Percentiles rank a stretch among this genome's conserved stretches.
phyloP scores from a whole-genome alignment of 306 rosid species.

The Dryas drummondii region DNA sequence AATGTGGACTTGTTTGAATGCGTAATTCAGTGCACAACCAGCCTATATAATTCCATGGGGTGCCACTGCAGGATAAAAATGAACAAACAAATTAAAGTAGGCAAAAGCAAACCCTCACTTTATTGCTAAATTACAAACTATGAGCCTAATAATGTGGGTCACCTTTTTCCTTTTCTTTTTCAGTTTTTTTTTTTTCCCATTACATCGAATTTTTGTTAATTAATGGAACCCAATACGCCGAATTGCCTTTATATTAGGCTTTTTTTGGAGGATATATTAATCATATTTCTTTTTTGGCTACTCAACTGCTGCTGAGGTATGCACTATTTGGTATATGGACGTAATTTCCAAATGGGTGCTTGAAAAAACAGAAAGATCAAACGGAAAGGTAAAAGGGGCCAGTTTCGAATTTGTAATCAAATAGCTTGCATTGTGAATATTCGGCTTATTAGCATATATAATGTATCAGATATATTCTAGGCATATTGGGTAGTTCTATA shows the following conservation, averaged over 20 bases:
- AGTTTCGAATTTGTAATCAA: not conserved
- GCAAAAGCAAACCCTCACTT: constrained; percentile 32
- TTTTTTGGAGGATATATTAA: not conserved
- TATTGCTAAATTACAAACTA: constrained; percentile 35
- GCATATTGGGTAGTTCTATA: no score
- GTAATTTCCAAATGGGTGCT: not conserved
- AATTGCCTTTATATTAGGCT: not conserved
- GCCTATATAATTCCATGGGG: not conserved
- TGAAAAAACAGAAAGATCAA: not conserved
- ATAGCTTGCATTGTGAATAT: not conserved
- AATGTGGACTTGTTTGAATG: constrained; percentile 45
- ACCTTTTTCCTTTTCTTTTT: constrained; percentile 8
- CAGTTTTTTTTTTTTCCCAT: no score
- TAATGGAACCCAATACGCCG: not conserved
- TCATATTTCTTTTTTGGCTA: not conserved
- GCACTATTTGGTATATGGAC: not conserved
- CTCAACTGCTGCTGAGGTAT: not conserved
- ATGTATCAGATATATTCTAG: no score
- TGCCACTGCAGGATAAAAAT: not conserved
- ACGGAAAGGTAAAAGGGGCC: not conserved
- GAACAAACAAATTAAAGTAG: constrained; percentile 1
- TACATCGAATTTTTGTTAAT: not conserved
- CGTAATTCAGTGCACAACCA: constrained; percentile 25
- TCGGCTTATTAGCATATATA: no score
- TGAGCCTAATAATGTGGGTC: constrained; percentile 26